phyloP scores from a whole-genome alignment of 306 rosid species.

The Corylus heterophylla region DNA sequence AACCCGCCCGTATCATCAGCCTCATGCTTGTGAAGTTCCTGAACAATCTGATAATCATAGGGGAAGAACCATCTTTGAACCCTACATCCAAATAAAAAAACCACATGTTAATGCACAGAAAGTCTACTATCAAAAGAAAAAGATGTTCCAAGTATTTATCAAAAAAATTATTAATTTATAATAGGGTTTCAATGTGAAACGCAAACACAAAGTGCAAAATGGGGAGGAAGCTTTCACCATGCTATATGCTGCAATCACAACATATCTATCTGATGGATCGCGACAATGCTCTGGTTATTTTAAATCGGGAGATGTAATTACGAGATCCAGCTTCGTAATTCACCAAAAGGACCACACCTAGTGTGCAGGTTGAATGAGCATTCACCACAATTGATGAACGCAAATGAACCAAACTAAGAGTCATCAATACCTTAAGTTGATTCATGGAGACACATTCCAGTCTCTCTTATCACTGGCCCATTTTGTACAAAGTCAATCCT shows the following conservation, averaged over 20 bases:
- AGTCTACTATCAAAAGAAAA: neutral
- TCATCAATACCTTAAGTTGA: neutral
- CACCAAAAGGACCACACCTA: neutral
- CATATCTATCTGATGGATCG: neutral
- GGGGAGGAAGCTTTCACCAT: neutral
- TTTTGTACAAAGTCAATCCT: neutral
- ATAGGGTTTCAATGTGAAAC: neutral
- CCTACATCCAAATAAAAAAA: constrained; percentile 47
- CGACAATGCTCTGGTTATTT: neutral
- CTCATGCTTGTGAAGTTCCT: constrained; percentile 82
- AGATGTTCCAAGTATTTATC: neutral
- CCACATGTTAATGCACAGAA: constrained; percentile 7
- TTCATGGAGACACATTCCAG: neutral
- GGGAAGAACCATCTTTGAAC: constrained; percentile 95
- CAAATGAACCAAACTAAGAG: neutral
- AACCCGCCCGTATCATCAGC: constrained; percentile 54
- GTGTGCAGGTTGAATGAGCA: neutral
- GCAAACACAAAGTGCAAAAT: neutral
- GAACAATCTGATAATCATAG: constrained; percentile 87
- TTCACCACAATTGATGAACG: neutral
- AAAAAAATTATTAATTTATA: neutral
- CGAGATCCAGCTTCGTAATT: neutral
- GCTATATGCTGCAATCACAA: neutral
- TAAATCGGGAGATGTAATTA: neutral
- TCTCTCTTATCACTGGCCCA: neutral